Evolutionary conservation across 306 rosid genomes (phyloP).

Genomic region (Urtica urens): DNA sequence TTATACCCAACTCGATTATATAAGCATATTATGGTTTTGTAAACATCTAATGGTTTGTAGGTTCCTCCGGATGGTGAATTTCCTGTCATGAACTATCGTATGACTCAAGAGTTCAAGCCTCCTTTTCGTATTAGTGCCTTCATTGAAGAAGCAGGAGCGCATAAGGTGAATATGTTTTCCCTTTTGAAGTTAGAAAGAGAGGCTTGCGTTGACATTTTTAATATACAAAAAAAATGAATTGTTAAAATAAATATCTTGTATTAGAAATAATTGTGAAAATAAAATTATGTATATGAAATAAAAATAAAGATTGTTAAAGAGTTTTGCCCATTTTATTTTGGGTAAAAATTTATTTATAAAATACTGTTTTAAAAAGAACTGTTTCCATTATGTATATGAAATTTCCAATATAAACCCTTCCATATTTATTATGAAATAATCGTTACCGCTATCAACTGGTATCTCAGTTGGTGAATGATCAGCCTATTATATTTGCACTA

Average conservation of each 20-base stretch:
- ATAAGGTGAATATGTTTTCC: constrained; percentile 34
- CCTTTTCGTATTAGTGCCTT: constrained; percentile 70
- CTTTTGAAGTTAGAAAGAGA: neutral
- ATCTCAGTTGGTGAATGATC: too few relatives aligned
- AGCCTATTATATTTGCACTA: too few relatives aligned
- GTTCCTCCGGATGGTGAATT: constrained; percentile 79
- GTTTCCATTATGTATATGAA: too few relatives aligned
- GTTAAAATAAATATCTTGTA: neutral
- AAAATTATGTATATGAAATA: too few relatives aligned
- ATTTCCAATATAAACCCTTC: too few relatives aligned
- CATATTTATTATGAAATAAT: too few relatives aligned
- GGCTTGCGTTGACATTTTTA: neutral
- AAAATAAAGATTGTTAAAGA: too few relatives aligned
- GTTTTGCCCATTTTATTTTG: too few relatives aligned
- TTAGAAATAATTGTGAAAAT: neutral
- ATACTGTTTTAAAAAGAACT: too few relatives aligned
- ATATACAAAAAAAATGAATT: neutral
- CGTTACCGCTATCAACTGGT: too few relatives aligned
- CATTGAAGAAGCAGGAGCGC: constrained; percentile 64
- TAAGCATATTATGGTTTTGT: constrained; percentile 10
- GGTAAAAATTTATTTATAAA: too few relatives aligned
- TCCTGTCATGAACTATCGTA: constrained; percentile 80
- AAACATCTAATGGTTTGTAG: constrained; percentile 28
- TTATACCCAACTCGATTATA: neutral
- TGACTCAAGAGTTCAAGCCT: constrained; percentile 79